phyloP scores from a whole-genome alignment of 2,329 filamentous ascomycete genomes.

The Incumbomyces delicatus region DNA sequence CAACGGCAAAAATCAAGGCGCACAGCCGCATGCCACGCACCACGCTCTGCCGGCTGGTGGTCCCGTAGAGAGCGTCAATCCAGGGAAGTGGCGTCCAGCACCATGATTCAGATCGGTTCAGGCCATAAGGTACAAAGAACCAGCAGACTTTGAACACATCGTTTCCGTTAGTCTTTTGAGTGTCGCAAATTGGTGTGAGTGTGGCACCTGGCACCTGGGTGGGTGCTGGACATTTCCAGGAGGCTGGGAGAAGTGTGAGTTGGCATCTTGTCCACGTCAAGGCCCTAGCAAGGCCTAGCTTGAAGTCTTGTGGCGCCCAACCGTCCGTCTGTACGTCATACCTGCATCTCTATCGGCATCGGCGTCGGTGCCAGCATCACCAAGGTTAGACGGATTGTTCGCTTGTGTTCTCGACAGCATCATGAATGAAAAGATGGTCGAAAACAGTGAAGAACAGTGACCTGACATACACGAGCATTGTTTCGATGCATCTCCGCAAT shows the following conservation, averaged over 20 bases:
- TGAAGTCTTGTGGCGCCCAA: not conserved
- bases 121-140: not conserved
- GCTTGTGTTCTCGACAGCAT: too few species aligned
- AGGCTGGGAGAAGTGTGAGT: not conserved
- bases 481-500: too few species aligned
- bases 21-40: conserved; percentile 2
- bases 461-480: too few species aligned
- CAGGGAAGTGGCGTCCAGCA: not conserved
- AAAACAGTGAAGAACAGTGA: too few species aligned
- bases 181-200: not conserved
- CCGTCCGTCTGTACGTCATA: not conserved
- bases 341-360: not conserved
- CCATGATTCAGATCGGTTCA: not conserved
- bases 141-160: not conserved
- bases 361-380: too few species aligned
- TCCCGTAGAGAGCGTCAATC: not conserved
- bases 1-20: not conserved
- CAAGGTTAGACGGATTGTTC: too few species aligned
- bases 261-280: not conserved
- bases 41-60: not conserved
- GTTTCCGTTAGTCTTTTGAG: not conserved
- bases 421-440: too few species aligned
- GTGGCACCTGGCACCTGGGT: not conserved
- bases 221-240: not conserved
- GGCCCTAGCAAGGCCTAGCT: not conserved